Evolutionary conservation across 2,329 filamentous ascomycete genomes (phyloP).

Genomic region (Verticillium nubilum): DNA sequence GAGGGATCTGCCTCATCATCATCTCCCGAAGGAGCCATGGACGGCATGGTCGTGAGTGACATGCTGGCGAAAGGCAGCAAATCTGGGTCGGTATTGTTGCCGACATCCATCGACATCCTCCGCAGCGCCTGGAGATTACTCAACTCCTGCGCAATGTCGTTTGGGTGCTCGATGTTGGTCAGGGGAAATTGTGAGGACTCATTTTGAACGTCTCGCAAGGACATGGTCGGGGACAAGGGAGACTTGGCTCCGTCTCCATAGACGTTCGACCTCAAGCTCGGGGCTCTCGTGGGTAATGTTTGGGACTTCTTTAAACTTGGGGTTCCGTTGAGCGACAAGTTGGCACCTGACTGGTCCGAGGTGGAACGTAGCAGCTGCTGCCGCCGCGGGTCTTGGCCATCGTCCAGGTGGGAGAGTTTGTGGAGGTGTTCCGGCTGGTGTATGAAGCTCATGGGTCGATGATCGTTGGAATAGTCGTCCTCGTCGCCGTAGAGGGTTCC

Average conservation of each 20-base stretch:
- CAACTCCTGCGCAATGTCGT: slow-evolving; percentile 84
- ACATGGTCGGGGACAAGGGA: slow-evolving; percentile 46
- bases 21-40: slow-evolving; percentile 63
- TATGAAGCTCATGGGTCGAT: slow-evolving; percentile 71
- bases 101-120: slow-evolving; percentile 92
- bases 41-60: slow-evolving; percentile 63
- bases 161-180: slow-evolving; percentile 85
- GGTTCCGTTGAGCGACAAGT: slow-evolving; percentile 21
- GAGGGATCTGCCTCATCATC: slow-evolving; percentile 86
- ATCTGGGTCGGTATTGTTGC: slow-evolving; percentile 66
- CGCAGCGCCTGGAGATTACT: slow-evolving; percentile 87
- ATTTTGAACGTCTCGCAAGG: slow-evolving; percentile 48
- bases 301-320: slow-evolving; percentile 35
- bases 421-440: slow-evolving; percentile 48
- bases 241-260: slow-evolving; percentile 36
- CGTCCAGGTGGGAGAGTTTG: slow-evolving; percentile 20
- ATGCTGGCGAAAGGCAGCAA: slow-evolving; percentile 65
- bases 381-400: slow-evolving; percentile 26
- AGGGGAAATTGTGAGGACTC: slow-evolving; percentile 75
- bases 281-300: slow-evolving; percentile 31
- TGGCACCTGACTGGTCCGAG: slow-evolving; percentile 34
- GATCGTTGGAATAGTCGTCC: slow-evolving; percentile 53
- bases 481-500: slow-evolving; percentile 83
- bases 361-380: slow-evolving; percentile 37
- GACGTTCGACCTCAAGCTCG: slow-evolving; percentile 34